Evolutionary conservation across 1,284 basidiomycete species (phyloP).

Genomic region (Lentinula novae-zelandiae): DNA sequence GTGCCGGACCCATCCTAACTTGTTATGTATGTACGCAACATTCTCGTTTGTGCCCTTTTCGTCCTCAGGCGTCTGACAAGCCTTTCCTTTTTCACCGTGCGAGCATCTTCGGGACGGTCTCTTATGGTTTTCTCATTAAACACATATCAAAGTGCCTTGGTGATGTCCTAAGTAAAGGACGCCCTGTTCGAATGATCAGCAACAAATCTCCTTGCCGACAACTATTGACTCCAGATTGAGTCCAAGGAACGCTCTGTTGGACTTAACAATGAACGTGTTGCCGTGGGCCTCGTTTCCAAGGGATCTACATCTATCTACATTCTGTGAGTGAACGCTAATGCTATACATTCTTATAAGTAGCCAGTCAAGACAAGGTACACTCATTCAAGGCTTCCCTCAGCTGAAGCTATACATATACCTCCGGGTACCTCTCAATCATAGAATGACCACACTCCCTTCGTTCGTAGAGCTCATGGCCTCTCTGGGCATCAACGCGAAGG

Average conservation of each 20-base stretch:
- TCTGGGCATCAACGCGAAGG: conserved; percentile 57
- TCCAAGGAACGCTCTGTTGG: conserved; percentile 31
- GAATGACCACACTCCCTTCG: conserved; percentile 72
- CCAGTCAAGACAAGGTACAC: conserved; percentile 29
- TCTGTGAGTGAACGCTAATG: conserved; percentile 15
- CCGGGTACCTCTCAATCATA: conserved; percentile 27
- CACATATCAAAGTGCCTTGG: background rate
- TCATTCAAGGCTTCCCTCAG: conserved; percentile 20
- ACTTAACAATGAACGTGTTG: conserved; percentile 46
- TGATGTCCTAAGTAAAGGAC: conserved; percentile 7
- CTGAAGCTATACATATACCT: conserved; percentile 6
- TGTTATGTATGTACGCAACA: background rate
- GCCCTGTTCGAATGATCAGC: conserved; percentile 20
- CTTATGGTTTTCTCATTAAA: background rate
- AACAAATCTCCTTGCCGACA: conserved; percentile 48
- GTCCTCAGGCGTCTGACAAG: background rate
- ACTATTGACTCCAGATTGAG: conserved; percentile 33
- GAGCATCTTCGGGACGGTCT: conserved; percentile 6
- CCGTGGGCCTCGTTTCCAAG: conserved; percentile 48
- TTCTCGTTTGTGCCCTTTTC: background rate
- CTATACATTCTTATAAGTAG: conserved; percentile 23
- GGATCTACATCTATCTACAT: conserved; percentile 20
- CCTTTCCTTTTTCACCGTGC: background rate
- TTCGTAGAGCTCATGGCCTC: conserved; percentile 82
- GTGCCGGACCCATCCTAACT: background rate